Base-by-base conservation (phyloP, 345 rosid genomes). In the Citrus sp. region DNA sequence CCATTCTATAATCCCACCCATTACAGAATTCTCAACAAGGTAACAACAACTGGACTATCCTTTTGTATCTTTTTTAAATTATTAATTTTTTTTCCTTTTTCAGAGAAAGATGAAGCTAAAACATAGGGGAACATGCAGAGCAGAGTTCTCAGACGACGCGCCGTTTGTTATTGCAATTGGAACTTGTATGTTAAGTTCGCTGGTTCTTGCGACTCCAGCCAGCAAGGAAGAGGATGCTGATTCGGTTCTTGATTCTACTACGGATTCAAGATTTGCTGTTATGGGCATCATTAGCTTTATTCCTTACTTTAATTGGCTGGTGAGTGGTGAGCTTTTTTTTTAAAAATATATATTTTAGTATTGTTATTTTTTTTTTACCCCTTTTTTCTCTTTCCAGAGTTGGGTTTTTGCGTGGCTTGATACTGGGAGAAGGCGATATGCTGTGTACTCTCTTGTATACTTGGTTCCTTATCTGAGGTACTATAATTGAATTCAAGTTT, bases 321-420 rank as follows among this genome's bases (percentile, higher is more conserved):
- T 92, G 40, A 67, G 84, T 32, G 5, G 51, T 37, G 19, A 9
- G 63, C 66, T 28, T 28, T 34, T 28, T 34, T 37, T 25, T 25
- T 25, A 25, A 25, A 25, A 25, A 25, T 25, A 25, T 4, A 32
- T 27, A 0, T 12, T 16, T 25, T 24, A 40, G 8, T 77, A 37
- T 8, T 55, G 67, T 46, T 62, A 2, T 8, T 40, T 40, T 70
- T 9, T 28, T 30, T 22, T 35, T 6, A 4, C 69, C 61, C 8
- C 9, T 8, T 62, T 71, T 38, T 76, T n/a, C 51, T 40, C n/a
- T 70, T 73, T 28, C 13, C 77, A 96, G 99, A 86, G 98, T 83
- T 96, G 99, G 99, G 89, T 96, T 24, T 96, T 96, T 80, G 99
- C 99, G 21, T 94, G 98, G 97, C 95, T 94, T 82, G 99, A 96